These are phyloP conservation scores for Ilyonectria mors-panacis DNA, from an alignment of 2,329 filamentous ascomycete species.

Conservation along the genomic window DNA sequence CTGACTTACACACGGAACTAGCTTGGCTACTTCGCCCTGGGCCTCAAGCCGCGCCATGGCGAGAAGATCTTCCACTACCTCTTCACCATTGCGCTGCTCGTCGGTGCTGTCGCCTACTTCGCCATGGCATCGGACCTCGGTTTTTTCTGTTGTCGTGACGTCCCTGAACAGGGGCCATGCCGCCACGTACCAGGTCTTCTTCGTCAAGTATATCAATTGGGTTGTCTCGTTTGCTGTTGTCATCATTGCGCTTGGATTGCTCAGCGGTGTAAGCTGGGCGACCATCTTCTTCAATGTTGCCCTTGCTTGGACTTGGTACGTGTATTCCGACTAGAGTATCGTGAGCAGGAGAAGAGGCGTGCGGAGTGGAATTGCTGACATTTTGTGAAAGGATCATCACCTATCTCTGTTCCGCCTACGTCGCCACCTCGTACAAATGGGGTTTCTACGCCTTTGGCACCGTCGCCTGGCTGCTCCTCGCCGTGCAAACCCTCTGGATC, in stretches of 20 bases:
- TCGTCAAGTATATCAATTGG: constrained; percentile 70
- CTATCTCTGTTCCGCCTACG: constrained; percentile 66
- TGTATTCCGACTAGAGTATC: not conserved
- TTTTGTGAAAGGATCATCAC: constrained; percentile 54
- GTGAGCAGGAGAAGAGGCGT: not conserved
- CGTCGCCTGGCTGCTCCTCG: constrained; percentile 61
- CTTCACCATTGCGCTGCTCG: constrained; percentile 64
- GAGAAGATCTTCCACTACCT: constrained; percentile 72
- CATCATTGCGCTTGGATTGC: constrained; percentile 63
- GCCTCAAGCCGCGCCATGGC: constrained; percentile 59
- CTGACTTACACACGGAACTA: constrained; percentile 45
- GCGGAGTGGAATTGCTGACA: constrained; percentile 3
- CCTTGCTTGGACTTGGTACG: constrained; percentile 64
- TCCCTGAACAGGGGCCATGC: constrained; percentile 38
- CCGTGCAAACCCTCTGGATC: constrained; percentile 59
- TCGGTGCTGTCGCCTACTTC: constrained; percentile 66
- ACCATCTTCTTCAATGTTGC: constrained; percentile 67
- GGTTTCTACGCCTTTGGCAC: constrained; percentile 70
- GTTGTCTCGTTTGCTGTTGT: constrained; percentile 64
- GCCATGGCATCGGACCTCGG: constrained; percentile 67
- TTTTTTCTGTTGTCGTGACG: constrained; percentile 58
- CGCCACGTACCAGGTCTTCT: constrained; percentile 66
- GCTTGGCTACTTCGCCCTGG: constrained; percentile 59
- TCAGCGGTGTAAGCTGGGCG: constrained; percentile 69
- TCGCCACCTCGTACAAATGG: constrained; percentile 68